phyloP scores from a whole-genome alignment of 805 yeast species.

The Candida quercuum region DNA sequence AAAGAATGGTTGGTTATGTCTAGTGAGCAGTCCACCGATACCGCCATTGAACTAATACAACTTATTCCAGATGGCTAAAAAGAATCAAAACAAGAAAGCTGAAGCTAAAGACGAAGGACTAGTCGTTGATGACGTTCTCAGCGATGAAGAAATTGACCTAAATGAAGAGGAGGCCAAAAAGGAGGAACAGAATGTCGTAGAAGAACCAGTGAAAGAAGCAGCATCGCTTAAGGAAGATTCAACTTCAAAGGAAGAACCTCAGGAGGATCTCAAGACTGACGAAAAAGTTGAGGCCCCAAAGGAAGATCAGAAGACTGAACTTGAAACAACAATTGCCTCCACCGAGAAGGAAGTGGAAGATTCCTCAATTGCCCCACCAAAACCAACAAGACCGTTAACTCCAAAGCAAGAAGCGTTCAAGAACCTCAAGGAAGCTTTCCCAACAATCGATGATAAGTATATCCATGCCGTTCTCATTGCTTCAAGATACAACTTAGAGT shows the following conservation, averaged over 20 bases:
- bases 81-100: constrained; percentile 3
- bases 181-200: constrained; percentile 6
- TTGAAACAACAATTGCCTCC: too few relatives aligned
- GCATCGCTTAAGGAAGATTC: not conserved
- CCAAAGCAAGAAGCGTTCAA: constrained; percentile 49
- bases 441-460: constrained; percentile 63
- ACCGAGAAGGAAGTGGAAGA: constrained; percentile 3
- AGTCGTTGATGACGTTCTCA: constrained; percentile 11
- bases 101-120: constrained; percentile 17
- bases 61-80: constrained; percentile 8
- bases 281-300: not conserved
- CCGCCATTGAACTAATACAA: not conserved
- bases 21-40: not conserved
- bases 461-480: constrained; percentile 82
- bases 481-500: constrained; percentile 71
- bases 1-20: too few relatives aligned
- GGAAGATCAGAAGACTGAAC: too few relatives aligned
- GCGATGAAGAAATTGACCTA: constrained; percentile 11
- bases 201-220: constrained; percentile 6
- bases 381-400: constrained; percentile 57
- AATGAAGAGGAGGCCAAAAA: constrained; percentile 5
- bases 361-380: constrained; percentile 34
- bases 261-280: not conserved
- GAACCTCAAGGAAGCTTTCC: constrained; percentile 82
- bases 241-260: constrained; percentile 1